Conservation (phyloP, 1,139 yeast species). For the Debaryomyces subglobosus region DNA sequence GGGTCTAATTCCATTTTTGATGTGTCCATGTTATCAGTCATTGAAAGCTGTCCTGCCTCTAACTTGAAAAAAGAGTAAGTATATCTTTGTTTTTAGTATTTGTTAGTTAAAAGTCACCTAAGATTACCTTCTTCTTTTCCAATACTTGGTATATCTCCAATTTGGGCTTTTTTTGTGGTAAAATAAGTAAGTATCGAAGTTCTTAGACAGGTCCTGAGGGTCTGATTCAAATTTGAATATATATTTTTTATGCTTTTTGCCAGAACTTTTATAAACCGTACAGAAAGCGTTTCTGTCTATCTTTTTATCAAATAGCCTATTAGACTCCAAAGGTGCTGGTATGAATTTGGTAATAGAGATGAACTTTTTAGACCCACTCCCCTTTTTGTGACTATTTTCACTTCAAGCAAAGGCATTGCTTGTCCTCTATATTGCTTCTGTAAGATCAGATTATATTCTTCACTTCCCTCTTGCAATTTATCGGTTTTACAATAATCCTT, state of each 20-base stretch:
- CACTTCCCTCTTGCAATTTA: not conserved
- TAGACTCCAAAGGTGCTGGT: not conserved
- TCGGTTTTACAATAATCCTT: not conserved
- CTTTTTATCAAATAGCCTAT: not conserved
- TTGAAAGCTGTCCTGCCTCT: not conserved
- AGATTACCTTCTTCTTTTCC: not conserved
- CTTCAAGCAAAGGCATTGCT: not conserved
- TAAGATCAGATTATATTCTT: not conserved
- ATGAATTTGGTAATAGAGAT: not conserved
- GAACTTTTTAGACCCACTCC: not conserved
- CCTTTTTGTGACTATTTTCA: not conserved
- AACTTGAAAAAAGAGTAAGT: not conserved
- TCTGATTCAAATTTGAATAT: not conserved
- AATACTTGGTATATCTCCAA: not conserved
- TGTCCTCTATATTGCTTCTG: not conserved
- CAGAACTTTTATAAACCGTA: not conserved
- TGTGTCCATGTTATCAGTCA: not conserved
- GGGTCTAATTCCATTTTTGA: not conserved
- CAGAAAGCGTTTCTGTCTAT: not conserved
- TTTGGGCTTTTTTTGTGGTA: not conserved
- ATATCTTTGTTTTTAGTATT: not conserved
- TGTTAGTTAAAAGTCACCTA: not conserved
- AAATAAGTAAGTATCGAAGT: not conserved
- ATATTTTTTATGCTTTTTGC: not conserved
- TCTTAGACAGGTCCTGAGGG: not conserved